Evolutionary conservation across 1,139 yeast genomes (phyloP), one percentile per base, ranked within the genome.

Genomic region (Lodderomyces orthopsilosis): DNA sequence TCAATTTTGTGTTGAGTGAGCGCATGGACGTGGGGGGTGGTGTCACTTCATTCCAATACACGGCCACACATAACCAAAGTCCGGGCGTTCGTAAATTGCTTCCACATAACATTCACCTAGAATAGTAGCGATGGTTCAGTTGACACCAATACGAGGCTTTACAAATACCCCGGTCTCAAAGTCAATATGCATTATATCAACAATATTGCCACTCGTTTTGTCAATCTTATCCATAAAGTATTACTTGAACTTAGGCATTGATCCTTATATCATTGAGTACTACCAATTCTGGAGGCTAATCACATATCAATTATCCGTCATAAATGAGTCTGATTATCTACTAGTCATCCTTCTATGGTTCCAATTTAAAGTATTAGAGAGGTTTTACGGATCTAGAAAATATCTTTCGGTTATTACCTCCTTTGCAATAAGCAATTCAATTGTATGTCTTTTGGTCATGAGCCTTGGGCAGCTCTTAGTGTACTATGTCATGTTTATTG

Each of bases 281-380:
- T 54, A 63, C 39, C 94, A 86, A 54, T 82, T 77, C 61, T 85
- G 93, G 90, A 65, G 94, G 40, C 52, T 84, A 12, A 41, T 74
- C 4, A 61, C 79, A 2, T 77, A 72, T 56, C 93, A 83, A 56
- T 43, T 77, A 19, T 66, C 79, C 4, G 85, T 77, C 47, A 66
- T 76, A 38, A 84, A 82, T 54, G 90, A 85, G 58, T 77, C 87
- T 2, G 89, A 85, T 55, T 82, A 78, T 41, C 56, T 85, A 15
- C 51, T 85, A 17, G 66, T 74, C 1, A 61, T 74, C 5, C 56
- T 82, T 12, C 56, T 84, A 28, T 63, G 83, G 55, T 83, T 83
- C 55, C 75, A 81, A 43, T 71, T 75, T 55, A 79, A 88, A 50
- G 75, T 73, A 30, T 61, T 86, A 43, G 95, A 86, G 59, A 62